Evolutionary conservation across 2,329 filamentous ascomycete genomes (phyloP), one percentile per base, ranked within the genome.

Genomic region (Fusarium stilboides): DNA sequence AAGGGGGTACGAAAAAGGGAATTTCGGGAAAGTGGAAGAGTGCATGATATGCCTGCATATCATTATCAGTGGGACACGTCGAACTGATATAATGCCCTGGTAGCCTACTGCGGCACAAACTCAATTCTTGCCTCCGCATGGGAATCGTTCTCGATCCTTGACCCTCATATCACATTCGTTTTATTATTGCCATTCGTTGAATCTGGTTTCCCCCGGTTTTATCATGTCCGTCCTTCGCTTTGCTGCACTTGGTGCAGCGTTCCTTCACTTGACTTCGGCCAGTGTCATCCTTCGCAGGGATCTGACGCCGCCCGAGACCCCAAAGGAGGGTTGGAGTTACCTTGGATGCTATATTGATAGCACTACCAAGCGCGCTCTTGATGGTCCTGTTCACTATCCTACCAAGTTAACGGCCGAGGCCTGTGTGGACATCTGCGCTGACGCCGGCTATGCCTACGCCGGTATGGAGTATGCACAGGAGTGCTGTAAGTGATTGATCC

Each of bases 401-500:
- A 57, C 44, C 13, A 26, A 54, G 6, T 76, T 83, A 70, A 81
- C 78, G 14, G 80, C 78, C 68, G 80, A 79, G 62, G 80, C 77
- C 13, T 88, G 86, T 70, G 79, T 86, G 54, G 75, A 77, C 13
- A 82, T 84, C 74, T 88, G 87, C 72, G 76, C 79, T 5, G 69
- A 59, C 26, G 75, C 77, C 5, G 80, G 80, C 15, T 84, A 78
- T 70, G 69, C 72, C 3, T 81, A 84, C 49, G 84, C 85, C 6
- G 86, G 85, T 7, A 76, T 86, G 8, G 84, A 88, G 72, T 86
- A 83, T 65, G 76, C 75, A 10, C 75, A 75, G 17, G 82, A 88
- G 71, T 88, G 86, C 75, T 88, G 82, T 74, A 65, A 74, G 71
- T 69, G 12, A 60, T n/a, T 19, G n/a, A 4, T 8, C 26, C 20